These are phyloP conservation scores for Lactarius evosmus DNA, from an alignment of 768 basidiomycete species.

Conservation along the genomic window DNA sequence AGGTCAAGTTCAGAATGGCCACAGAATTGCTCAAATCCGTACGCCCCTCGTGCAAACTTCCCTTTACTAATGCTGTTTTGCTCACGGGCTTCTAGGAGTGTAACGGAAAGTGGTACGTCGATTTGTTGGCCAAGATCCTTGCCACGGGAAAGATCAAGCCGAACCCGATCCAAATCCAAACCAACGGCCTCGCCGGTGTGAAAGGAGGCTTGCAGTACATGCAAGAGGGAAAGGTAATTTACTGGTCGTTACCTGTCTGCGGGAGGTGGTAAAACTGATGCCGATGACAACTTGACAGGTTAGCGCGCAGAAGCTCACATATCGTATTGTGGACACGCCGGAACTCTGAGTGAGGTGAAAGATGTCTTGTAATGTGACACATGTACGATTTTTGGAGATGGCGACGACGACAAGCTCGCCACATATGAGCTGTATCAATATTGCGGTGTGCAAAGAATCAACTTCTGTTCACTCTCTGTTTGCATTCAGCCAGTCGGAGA, in stretches of 20 bases:
- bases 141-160: constrained; percentile 30
- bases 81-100: constrained; percentile 11
- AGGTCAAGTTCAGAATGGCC: background rate
- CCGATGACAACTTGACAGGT: constrained; percentile 12
- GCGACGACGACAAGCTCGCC: background rate
- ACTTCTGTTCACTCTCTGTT: background rate
- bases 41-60: background rate
- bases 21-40: background rate
- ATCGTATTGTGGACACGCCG: constrained; percentile 28
- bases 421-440: background rate
- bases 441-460: background rate
- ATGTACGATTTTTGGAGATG: background rate
- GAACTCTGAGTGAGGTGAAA: background rate
- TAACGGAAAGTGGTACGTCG: constrained; percentile 30
- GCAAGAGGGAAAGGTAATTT: constrained; percentile 31
- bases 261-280: background rate
- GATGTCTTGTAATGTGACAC: background rate
- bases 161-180: constrained; percentile 30
- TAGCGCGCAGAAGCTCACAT: constrained; percentile 35
- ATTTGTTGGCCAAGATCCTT: constrained; percentile 28
- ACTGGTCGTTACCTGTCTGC: no score
- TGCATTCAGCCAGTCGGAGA: background rate
- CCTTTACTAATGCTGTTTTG: background rate
- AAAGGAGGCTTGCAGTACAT: constrained; percentile 32
- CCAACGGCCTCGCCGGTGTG: constrained; percentile 31